Percentiles rank a stretch among this genome's conserved stretches.
phyloP scores from a whole-genome alignment of 2,329 filamentous ascomycete species.

The Talaromyces sp. region DNA sequence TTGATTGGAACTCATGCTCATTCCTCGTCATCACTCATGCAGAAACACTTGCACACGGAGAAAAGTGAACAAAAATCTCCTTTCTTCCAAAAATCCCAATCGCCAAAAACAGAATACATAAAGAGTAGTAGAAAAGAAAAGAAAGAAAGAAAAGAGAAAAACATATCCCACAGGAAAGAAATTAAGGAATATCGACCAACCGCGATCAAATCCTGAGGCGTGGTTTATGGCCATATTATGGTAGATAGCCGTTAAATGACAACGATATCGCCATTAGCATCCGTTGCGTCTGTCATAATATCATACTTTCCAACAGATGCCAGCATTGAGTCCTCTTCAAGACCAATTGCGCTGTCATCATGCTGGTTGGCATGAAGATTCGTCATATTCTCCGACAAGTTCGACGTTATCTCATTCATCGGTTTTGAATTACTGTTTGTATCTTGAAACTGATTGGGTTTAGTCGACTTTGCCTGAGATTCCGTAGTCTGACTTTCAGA shows the following conservation, averaged over 20 bases:
- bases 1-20: conserved; percentile 20
- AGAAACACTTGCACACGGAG: not conserved
- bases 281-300: conserved; percentile 40
- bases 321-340: conserved; percentile 44
- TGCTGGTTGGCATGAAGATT: conserved; percentile 36
- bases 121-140: not conserved
- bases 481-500: not conserved
- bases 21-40: conserved; percentile 22
- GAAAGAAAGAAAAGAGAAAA: conserved; percentile 10
- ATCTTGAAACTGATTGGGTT: not conserved
- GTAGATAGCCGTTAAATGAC: conserved; percentile 30
- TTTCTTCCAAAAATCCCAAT: conserved; percentile 1
- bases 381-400: conserved; percentile 39
- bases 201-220: conserved; percentile 1
- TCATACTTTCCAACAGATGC: conserved; percentile 41
- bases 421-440: not conserved
- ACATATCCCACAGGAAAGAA: conserved; percentile 25
- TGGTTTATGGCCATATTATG: not conserved
- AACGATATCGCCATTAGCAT: conserved; percentile 41
- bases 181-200: conserved; percentile 21
- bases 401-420: conserved; percentile 8
- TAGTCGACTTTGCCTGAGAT: not conserved
- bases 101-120: conserved; percentile 7
- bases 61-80: not conserved
- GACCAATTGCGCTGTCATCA: conserved; percentile 71